phyloP scores from a whole-genome alignment of 768 basidiomycete species.

The Pisolithus microcarpus region DNA sequence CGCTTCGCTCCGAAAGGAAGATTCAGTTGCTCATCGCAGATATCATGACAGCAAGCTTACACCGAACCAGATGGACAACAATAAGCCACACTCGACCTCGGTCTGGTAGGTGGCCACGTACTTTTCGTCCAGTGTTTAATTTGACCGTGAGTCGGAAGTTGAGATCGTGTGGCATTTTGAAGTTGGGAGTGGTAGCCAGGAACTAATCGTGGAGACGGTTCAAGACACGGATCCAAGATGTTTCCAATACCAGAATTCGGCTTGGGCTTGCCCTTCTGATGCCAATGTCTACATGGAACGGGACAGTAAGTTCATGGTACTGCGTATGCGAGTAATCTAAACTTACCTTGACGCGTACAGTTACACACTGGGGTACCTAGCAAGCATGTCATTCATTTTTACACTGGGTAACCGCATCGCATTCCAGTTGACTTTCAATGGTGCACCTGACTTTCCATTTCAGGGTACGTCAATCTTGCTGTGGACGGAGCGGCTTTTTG shows the following conservation, averaged over 20 bases:
- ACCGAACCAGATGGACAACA: no score
- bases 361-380: slow-evolving; percentile 23
- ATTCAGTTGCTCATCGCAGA: no score
- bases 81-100: slow-evolving; percentile 33
- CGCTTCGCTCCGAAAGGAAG: no score
- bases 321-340: no score
- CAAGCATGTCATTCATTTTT: slow-evolving; percentile 33
- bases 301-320: slow-evolving; percentile 29
- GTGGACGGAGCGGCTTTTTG: not conserved
- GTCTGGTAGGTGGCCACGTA: slow-evolving; percentile 17
- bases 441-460: slow-evolving; percentile 3
- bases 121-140: no score
- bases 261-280: slow-evolving; percentile 28
- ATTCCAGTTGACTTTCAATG: not conserved
- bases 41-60: no score
- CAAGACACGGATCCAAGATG: slow-evolving; percentile 29
- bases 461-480: slow-evolving; percentile 16
- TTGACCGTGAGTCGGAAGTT: no score
- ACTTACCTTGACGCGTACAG: slow-evolving; percentile 13
- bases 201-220: slow-evolving; percentile 13
- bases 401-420: slow-evolving; percentile 21
- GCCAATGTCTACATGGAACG: slow-evolving; percentile 34
- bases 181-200: slow-evolving; percentile 12
- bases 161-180: slow-evolving; percentile 25
- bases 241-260: slow-evolving; percentile 30